These are phyloP conservation scores for Balamuthia mandrillaris DNA, from an alignment of 208 protist species.

Conservation along the genomic window DNA sequence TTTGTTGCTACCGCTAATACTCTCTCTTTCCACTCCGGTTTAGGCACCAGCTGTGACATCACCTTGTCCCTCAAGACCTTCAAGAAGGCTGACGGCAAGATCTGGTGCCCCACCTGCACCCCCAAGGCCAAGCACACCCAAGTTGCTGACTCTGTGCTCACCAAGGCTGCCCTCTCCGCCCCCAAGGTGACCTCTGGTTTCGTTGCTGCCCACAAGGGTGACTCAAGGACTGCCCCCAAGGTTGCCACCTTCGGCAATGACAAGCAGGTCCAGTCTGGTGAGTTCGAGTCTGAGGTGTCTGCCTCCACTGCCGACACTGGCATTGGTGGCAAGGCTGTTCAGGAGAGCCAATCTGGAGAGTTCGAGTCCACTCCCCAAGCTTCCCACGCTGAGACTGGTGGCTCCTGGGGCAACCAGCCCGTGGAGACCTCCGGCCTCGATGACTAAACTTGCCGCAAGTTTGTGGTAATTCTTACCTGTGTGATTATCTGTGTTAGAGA, in stretches of 20 bases:
- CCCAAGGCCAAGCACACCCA: conserved; percentile 24
- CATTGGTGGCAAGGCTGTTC: conserved; percentile 1
- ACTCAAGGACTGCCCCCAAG: conserved; percentile 28
- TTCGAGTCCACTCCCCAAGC: conserved; percentile 8
- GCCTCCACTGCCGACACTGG: conserved; percentile 40
- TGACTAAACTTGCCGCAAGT: no score
- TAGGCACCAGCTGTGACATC: background rate
- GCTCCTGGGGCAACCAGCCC: conserved; percentile 19
- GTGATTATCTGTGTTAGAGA: no score
- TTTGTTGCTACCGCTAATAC: no score
- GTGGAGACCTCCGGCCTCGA: conserved; percentile 28
- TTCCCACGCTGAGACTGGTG: conserved; percentile 18
- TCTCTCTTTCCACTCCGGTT: no score
- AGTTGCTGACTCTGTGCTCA: conserved; percentile 12
- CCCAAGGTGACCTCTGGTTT: conserved; percentile 31
- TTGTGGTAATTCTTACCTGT: no score
- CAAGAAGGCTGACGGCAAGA: conserved; percentile 24
- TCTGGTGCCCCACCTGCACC: conserved; percentile 27
- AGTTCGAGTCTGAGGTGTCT: conserved; percentile 22
- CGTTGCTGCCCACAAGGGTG: conserved; percentile 29
- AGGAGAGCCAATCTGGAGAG: conserved; percentile 1
- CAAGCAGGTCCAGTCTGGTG: conserved; percentile 26
- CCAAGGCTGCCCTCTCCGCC: conserved; percentile 13
- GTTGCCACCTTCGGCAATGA: conserved; percentile 23
- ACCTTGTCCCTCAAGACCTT: conserved; percentile 26